These are phyloP conservation scores for Lobosporangium transversale DNA, from an alignment of 192 early-diverging fungal genomes.

Conservation along the genomic window DNA sequence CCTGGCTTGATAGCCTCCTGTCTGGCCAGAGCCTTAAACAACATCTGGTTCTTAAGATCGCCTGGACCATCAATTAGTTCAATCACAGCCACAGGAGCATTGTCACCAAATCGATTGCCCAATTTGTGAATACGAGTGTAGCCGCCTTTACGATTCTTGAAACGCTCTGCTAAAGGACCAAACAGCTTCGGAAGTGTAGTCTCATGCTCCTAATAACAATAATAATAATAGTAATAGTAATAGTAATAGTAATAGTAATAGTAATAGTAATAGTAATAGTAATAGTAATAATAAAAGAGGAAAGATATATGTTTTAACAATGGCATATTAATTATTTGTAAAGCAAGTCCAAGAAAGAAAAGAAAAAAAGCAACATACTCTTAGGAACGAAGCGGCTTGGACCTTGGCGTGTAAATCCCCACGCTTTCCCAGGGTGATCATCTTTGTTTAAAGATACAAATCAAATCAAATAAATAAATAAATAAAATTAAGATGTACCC, in stretches of 20 bases:
- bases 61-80: slow-evolving; percentile 89
- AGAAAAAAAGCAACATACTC: slow-evolving; percentile 49
- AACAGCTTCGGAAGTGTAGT: slow-evolving; percentile 84
- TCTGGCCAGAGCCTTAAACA: slow-evolving; percentile 59
- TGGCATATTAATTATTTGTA: too few species aligned
- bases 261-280: too few species aligned
- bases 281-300: neutral
- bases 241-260: too few species aligned
- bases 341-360: neutral
- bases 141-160: slow-evolving; percentile 78
- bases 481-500: too few species aligned
- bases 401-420: slow-evolving; percentile 68
- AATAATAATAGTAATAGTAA: neutral
- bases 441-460: slow-evolving; percentile 51
- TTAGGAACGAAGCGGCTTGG: slow-evolving; percentile 66
- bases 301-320: too few species aligned
- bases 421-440: slow-evolving; percentile 87
- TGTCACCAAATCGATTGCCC: slow-evolving; percentile 82
- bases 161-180: slow-evolving; percentile 85
- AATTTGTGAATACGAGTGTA: slow-evolving; percentile 89
- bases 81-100: slow-evolving; percentile 89
- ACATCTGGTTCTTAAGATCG: slow-evolving; percentile 72
- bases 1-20: slow-evolving; percentile 26
- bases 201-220: slow-evolving; percentile 65
- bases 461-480: neutral